Base-by-base conservation (phyloP, 805 yeast species). In the Metschnikowia arizonensis region DNA sequence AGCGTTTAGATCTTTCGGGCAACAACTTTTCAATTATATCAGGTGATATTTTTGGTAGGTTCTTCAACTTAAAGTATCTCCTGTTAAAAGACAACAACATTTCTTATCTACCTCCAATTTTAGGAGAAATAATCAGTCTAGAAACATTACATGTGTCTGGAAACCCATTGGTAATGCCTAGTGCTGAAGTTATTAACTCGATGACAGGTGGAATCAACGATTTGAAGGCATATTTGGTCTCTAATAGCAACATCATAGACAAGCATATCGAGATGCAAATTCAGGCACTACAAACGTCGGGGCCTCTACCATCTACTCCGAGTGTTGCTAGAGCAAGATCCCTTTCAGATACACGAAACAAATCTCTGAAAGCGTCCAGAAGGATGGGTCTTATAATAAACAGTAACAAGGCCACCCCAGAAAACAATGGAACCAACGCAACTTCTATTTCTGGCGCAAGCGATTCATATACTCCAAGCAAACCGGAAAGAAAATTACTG, bases 371-470 rank as follows among this genome's bases (percentile, higher is more conserved):
- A 45, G 86, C 88, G 4, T 79, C 87, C 0, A 79, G 84, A 57
- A 69, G 91, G 50, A 84, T 83, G 89, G 91, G 90, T 0, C 76
- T 85, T 44, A 79, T 85, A 31, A 76, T 79, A 42, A 78, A 77
- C 44, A 73, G 68, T 61, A 48, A 48, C 12, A 50, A 50, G 39
- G 47, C 33, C 10, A 48, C 54, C 6, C 54, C 57, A 2, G 56
- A 52, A 26, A 44, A 39, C 33, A 37, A 37, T 21, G 40, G 24
- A 5, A 28, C 25, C 17, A 37, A 26, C 9, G n/a, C 26, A 37
- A 19, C 28, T 5, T n/a, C 40, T 12, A 26, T 7, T 12, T 28
- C 40, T 18, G 24, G 17, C 2, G 4, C 33, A 18, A 9, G 17
- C 28, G 42, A 39, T 14, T 14, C 24, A 30, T 30, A 25, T 24